These are phyloP conservation scores for Suhomyces pyralidae DNA, from an alignment of 805 yeast species.

Conservation along the genomic window DNA sequence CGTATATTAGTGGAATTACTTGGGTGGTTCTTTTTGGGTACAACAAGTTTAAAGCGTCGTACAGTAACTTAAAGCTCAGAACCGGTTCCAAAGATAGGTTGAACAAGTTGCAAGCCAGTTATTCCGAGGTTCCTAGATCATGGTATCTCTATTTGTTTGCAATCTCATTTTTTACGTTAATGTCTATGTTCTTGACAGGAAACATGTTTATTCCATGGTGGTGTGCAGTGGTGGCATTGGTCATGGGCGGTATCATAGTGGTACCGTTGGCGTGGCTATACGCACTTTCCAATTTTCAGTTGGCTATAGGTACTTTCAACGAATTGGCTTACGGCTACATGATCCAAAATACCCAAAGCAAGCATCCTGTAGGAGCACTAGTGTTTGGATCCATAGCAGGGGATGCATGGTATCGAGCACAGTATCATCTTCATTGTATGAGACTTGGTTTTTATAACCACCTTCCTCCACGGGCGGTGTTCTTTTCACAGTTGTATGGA, in stretches of 20 bases:
- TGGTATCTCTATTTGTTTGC: slow-evolving; percentile 42
- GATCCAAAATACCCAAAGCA: slow-evolving; percentile 30
- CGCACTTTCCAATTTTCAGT: slow-evolving; percentile 50
- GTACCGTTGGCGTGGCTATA: slow-evolving; percentile 50
- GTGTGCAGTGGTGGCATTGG: slow-evolving; percentile 43
- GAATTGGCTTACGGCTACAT: slow-evolving; percentile 48
- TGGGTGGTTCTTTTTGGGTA: slow-evolving; percentile 44
- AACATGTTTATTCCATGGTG: slow-evolving; percentile 42
- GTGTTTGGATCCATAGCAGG: slow-evolving; percentile 53
- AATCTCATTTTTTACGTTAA: slow-evolving; percentile 33
- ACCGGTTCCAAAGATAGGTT: slow-evolving; percentile 35
- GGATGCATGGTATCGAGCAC: slow-evolving; percentile 46
- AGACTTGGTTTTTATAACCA: slow-evolving; percentile 54
- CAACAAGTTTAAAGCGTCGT: slow-evolving; percentile 19
- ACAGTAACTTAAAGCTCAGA: slow-evolving; percentile 8
- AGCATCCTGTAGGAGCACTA: slow-evolving; percentile 49
- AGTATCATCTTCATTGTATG: slow-evolving; percentile 34
- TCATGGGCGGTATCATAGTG: slow-evolving; percentile 44
- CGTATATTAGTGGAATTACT: slow-evolving; percentile 45
- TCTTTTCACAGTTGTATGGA: slow-evolving; percentile 51
- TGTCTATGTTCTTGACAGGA: slow-evolving; percentile 30
- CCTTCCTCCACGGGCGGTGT: slow-evolving; percentile 49
- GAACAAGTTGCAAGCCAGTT: slow-evolving; percentile 37
- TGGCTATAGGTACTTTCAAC: slow-evolving; percentile 51
- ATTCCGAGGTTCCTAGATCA: slow-evolving; percentile 40